Evolutionary conservation across 495 filamentous ascomycete species (phyloP), one percentile per base, ranked within the genome.

Genomic region (Penicillium desertorum): DNA sequence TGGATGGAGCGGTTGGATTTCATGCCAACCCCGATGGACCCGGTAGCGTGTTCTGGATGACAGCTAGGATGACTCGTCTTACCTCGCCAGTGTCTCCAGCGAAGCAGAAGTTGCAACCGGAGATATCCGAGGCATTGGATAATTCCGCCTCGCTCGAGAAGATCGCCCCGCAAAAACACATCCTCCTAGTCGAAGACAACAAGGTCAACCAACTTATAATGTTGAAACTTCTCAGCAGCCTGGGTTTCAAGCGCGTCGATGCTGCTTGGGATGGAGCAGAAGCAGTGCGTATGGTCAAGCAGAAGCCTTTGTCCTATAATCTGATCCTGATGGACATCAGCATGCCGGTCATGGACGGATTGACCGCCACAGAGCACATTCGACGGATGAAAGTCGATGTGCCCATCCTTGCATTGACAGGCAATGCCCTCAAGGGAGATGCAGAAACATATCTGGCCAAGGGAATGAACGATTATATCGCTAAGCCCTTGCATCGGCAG

Each of bases 281-380:
- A 62, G 84, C 84, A 0, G 81, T 86, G 0, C 65, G 72, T 3
- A 68, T 81, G 67, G 71, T 83, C 3, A 76, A 74, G 11, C 71
- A 77, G 53, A 76, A 80, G 43, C 78, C 79, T 0, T 59, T 78
- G 0, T 64, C 75, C 0, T 87, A 83, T 60, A 76, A 83, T 50
- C 37, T 81, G 14, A 79, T 87, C 6, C 63, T 87, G 42, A 78
- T 78, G 74, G 86, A 89, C 57, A 84, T 91, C 51, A 83, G 79
- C 57, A 91, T 92, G 88, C 88, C 88, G 0, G 69, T 90, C 0
- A 81, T 90, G 75, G 82, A 88, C 54, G 87, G 87, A 5, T 70
- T 89, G 32, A 81, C 80, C 43, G 81, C 87, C 10, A 88, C 87
- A 1, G 73, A 76, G 5, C 73, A 77, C 8, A 88, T 90, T 50